Base-by-base conservation (phyloP, 495 filamentous ascomycete genomes). In the Hypoxylon lienhwacheense region DNA sequence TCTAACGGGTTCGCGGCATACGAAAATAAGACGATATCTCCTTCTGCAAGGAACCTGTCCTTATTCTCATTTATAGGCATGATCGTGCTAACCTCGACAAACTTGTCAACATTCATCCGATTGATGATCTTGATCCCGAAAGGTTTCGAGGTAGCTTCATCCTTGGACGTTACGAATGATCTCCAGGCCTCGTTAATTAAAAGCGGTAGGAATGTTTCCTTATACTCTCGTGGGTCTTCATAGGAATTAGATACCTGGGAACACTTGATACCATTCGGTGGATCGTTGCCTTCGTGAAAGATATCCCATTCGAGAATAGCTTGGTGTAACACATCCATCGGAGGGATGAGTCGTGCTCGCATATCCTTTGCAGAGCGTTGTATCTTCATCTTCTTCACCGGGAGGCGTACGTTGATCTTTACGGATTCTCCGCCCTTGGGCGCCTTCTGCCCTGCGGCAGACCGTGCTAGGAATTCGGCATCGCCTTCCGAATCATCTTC, bases 101-200 rank as follows among this genome's bases (percentile, higher is more conserved):
- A 96, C 16, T 85, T 84, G 70, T 98, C 95, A 6, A 97, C 90
- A 26, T 84, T 90, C 66, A 93, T 82, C 32, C 92, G 86, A 58
- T 85, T 92, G 35, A 87, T 80, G 7, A 97, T 73, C 47, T 90
- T 95, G 63, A 97, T 81, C 42, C 90, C 89, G 53, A 93, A 88
- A 0, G 86, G 77, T 49, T 85, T 89, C 63, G 84, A 85, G 17
- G 75, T 84, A 10, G 82, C 81, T 69, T 98, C 95, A 62, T 98
- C 91, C 63, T 89, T 90, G 2, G 87, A 82, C 36, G 89, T 89
- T 24, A 95, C 83, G 61, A 98, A 93, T 1, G 89, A 86, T 67
- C 95, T 88, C 93, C 93, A 98, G 39, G 91, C 92, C 69, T 98
- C 93, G 37, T 96, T 84, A 36, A 95, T 83, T 24, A 98, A 79